Evolutionary conservation across 2,329 filamentous ascomycete genomes (phyloP), one percentile per base, ranked within the genome.

Genomic region (Magnaporthales sp.): DNA sequence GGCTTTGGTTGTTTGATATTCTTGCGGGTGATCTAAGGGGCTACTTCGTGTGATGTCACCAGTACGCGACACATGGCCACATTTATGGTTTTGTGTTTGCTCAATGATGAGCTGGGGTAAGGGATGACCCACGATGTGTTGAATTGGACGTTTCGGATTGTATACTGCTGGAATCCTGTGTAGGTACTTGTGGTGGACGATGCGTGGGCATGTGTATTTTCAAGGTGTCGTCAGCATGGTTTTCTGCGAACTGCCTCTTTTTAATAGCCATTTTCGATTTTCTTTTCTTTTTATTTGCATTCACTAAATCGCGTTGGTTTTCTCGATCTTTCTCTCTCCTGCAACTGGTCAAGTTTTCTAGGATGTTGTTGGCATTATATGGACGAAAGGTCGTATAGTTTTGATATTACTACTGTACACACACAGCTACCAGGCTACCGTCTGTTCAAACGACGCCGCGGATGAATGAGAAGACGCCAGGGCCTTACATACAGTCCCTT

Each of bases 231-330:
- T 38, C 46, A 38, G 32, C 63, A 54, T 51, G 38, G 38, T 54
- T 10, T 54, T 54, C 62, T 26, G 38, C 29, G 51, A 51, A 51
- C 63, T n/a, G 29, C 30, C 63, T 54, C 51, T 65, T 66, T 68
- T 65, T 64, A 64, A 61, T 64, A 51, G 32, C n/a, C 63, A 26
- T 46, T 22, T 46, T 30, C 27, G 27, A 46, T 56, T 58, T 63
- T 66, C 22, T 64, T 15, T 62, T 29, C 54, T 32, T n/a, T 31
- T 30, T 22, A 8, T 22, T 29, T 19, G 32, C 32, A 30, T 67
- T 67, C 29, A 32, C 32, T 64, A 60, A 60, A 60, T 51, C 26
- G 56, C 27, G 56, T 60, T 63, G 4, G 10, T 56, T 63, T 11
- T 63, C 51, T 46, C 46, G 4, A 15, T 31, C 19, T 65, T 31